Conservation (phyloP, 2,329 filamentous ascomycete species). For the Mycogone perniciosa region DNA sequence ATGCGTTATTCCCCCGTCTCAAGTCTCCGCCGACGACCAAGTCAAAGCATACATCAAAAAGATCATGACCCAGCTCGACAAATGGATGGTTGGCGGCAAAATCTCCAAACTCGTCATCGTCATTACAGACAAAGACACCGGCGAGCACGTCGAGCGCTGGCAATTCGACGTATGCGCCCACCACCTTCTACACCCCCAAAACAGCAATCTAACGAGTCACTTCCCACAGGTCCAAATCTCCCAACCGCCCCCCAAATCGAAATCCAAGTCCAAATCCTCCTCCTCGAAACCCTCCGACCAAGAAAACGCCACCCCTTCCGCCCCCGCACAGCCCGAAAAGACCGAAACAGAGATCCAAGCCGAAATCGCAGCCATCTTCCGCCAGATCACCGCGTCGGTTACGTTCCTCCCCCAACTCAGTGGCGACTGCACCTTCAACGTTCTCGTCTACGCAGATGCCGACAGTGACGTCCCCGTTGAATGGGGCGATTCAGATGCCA, state of each 20-base stretch:
- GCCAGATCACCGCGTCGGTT: conserved; percentile 95
- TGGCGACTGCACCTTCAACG: conserved; percentile 97
- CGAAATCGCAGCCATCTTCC: conserved; percentile 94
- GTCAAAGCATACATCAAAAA: conserved; percentile 99
- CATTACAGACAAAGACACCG: conserved; percentile 94
- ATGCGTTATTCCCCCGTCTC: background rate
- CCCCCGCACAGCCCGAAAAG: conserved; percentile 53
- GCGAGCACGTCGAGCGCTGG: conserved; percentile 94
- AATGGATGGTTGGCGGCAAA: conserved; percentile 96
- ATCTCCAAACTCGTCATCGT: conserved; percentile 97
- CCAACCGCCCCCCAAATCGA: conserved; percentile 27
- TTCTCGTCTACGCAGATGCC: conserved; percentile 93
- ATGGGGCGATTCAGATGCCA: conserved; percentile 97
- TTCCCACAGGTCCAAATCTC: conserved; percentile 21
- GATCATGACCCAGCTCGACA: conserved; percentile 96
- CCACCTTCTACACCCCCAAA: background rate
- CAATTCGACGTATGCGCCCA: conserved; percentile 73
- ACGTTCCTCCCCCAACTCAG: conserved; percentile 87
- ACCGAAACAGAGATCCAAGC: conserved; percentile 90
- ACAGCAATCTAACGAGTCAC: background rate
- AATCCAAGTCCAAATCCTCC: conserved; percentile 39
- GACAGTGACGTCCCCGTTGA: conserved; percentile 95
- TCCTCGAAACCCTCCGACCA: conserved; percentile 49
- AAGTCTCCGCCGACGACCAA: conserved; percentile 91
- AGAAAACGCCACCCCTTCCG: conserved; percentile 56